Evolutionary conservation across 257 asterid genomes (phyloP), one percentile per base, ranked within the genome.

Genomic region (Scutellaria minor): DNA sequence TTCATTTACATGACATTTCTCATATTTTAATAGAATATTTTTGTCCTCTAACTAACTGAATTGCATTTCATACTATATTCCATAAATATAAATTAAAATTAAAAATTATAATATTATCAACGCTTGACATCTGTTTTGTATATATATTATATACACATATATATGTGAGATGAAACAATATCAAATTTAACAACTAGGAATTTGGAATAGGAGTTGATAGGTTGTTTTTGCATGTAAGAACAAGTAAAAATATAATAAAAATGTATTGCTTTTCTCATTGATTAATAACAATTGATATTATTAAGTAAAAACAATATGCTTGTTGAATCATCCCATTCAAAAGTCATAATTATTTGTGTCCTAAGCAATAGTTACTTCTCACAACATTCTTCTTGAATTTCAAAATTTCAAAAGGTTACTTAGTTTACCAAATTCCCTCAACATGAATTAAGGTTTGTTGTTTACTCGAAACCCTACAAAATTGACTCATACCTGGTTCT

Each of bases 371-470:
- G 24, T 50, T 74, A 68, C 70, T 11, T 57, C 6, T 41, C 75
- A 64, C 75, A 31, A 71, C 77, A 79, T 75, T 79, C 77, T 79
- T 75, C 78, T 79, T 31, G 83, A 73, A 45, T 46, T 41, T 31
- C 37, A 31, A 31, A 31, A 31, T 31, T 31, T 31, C 37, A 56
- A 46, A 71, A 52, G 46, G 77, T 76, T 57, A 57, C 79, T 72
- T 72, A 68, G 0, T 42, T 31, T 55, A n/a, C 41, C 73, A 75
- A 61, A 41, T 81, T 68, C 56, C 73, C 48, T 66, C 64, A 60
- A 64, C 85, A 68, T 27, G 63, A 76, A 78, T 75, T 41, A 74
- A 80, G 80, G 75, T 71, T 72, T 54, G 37, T 55, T 75, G 81
- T 75, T 56, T 68, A 48, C 57, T 61, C 70, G 9, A 76, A 67